Conservation (phyloP, 768 basidiomycete species). For the Auricularia heimuer region DNA sequence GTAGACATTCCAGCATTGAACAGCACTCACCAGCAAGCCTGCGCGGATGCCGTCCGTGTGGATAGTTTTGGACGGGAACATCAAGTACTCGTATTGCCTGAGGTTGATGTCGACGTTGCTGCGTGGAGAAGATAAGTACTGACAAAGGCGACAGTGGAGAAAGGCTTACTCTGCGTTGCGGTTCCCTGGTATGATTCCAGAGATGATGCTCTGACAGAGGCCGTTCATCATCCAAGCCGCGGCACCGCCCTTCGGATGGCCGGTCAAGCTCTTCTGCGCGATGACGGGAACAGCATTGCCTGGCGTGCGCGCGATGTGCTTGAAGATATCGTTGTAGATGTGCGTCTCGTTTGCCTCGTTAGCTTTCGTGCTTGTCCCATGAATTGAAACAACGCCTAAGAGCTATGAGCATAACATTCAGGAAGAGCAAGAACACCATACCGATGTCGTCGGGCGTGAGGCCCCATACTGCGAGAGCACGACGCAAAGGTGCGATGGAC, state of each 20-base stretch:
- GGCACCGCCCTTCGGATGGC: slow-evolving; percentile 98
- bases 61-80: slow-evolving; percentile 97
- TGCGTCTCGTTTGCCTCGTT: slow-evolving; percentile 97
- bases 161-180: slow-evolving; percentile 84
- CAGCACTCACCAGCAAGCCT: slow-evolving; percentile 62
- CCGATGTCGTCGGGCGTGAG: slow-evolving; percentile 86
- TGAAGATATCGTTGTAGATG: slow-evolving; percentile 94
- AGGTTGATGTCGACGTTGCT: slow-evolving; percentile 93
- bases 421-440: slow-evolving; percentile 17
- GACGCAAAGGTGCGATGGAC: slow-evolving; percentile 80
- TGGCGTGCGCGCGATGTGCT: slow-evolving; percentile 75
- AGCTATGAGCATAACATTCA: neutral
- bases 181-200: slow-evolving; percentile 89
- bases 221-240: slow-evolving; percentile 97
- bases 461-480: slow-evolving; percentile 95
- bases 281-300: slow-evolving; percentile 97
- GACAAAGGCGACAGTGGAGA: neutral
- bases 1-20: neutral
- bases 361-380: slow-evolving; percentile 79
- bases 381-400: slow-evolving; percentile 65
- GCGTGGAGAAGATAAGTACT: slow-evolving; percentile 8
- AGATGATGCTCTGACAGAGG: slow-evolving; percentile 72
- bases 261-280: slow-evolving; percentile 94
- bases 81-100: slow-evolving; percentile 76
- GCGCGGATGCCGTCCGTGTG: slow-evolving; percentile 87